A percentile compares a stretch with the other conserved stretches of the same genome.
Evolutionary conservation across 2,329 filamentous ascomycete species (phyloP).

Genomic region (Shiraia bambusicola): DNA sequence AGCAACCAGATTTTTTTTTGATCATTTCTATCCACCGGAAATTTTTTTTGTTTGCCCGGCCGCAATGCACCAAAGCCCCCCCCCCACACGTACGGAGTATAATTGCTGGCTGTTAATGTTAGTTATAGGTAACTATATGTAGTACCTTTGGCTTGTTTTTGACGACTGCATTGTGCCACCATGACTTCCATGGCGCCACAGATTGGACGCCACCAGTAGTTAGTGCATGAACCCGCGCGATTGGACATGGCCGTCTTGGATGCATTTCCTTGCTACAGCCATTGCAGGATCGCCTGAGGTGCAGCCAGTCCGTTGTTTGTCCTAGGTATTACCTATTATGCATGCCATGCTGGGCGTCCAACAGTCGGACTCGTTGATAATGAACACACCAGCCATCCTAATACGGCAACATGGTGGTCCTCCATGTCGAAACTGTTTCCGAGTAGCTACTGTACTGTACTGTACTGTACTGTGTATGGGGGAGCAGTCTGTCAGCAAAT

Average conservation of each 20-base stretch:
- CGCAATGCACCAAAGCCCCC: slow-evolving; percentile 13
- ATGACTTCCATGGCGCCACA: slow-evolving; percentile 18
- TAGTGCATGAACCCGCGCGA: slow-evolving; percentile 23
- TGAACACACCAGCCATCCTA: no score
- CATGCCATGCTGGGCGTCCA: slow-evolving; percentile 12
- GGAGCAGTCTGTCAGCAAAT: no score
- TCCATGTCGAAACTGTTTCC: slow-evolving; percentile 2
- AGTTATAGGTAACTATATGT: no score
- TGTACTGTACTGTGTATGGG: slow-evolving; percentile 10
- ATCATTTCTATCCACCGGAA: slow-evolving; percentile 40
- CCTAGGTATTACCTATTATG: no score
- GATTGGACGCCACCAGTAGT: slow-evolving; percentile 29
- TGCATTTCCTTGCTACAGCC: slow-evolving; percentile 11
- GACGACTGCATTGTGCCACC: slow-evolving; percentile 25
- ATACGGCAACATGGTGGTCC: background rate
- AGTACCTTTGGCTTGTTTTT: slow-evolving; percentile 28
- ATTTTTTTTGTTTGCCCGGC: slow-evolving; percentile 38
- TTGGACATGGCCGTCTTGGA: slow-evolving; percentile 19
- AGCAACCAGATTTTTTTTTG: slow-evolving; percentile 26
- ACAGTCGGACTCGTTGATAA: no score
- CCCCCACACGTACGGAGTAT: slow-evolving; percentile 26
- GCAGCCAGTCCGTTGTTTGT: slow-evolving; percentile 34
- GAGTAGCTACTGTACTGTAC: no score
- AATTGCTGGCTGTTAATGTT: slow-evolving; percentile 19
- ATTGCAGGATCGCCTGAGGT: slow-evolving; percentile 22